Conservation (phyloP, 2,329 filamentous ascomycete species). For the Verticillium zaregamsianum region DNA sequence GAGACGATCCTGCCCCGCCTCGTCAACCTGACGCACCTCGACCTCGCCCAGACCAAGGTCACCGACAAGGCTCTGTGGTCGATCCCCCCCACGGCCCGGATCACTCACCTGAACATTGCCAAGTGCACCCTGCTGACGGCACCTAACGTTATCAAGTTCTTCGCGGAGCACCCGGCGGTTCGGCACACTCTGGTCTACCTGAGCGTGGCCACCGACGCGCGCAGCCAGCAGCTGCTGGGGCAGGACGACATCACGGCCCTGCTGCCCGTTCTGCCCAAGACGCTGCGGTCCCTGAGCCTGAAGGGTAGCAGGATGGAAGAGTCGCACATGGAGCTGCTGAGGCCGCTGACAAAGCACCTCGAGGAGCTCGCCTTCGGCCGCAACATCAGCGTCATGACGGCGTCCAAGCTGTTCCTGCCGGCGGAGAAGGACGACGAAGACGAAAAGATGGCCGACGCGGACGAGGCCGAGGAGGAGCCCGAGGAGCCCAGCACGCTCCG, state of each 20-base stretch:
- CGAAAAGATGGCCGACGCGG: slow-evolving; percentile 14
- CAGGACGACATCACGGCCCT: slow-evolving; percentile 61
- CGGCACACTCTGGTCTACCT: slow-evolving; percentile 62
- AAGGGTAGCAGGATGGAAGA: slow-evolving; percentile 68
- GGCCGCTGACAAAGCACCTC: slow-evolving; percentile 64
- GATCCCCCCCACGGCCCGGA: slow-evolving; percentile 65
- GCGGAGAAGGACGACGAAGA: slow-evolving; percentile 25
- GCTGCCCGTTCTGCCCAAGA: slow-evolving; percentile 60
- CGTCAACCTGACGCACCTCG: slow-evolving; percentile 66
- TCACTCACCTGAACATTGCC: slow-evolving; percentile 75
- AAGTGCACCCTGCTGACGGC: slow-evolving; percentile 70
- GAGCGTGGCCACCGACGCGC: slow-evolving; percentile 68
- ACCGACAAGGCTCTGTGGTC: slow-evolving; percentile 66
- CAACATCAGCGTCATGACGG: slow-evolving; percentile 59
- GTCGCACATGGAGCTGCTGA: slow-evolving; percentile 59
- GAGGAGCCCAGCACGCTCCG: slow-evolving; percentile 55
- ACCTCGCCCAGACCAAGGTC: slow-evolving; percentile 74
- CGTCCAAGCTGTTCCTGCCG: slow-evolving; percentile 60
- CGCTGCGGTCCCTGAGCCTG: slow-evolving; percentile 69
- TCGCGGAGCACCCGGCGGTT: slow-evolving; percentile 67
- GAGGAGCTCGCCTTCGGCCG: slow-evolving; percentile 74
- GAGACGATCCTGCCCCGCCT: slow-evolving; percentile 70
- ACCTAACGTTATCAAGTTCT: slow-evolving; percentile 63
- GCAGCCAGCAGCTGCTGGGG: slow-evolving; percentile 67
- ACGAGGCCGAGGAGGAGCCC: slow-evolving; percentile 30